phyloP scores from a whole-genome alignment of 2,329 filamentous ascomycete species.

The Alternaria conjuncta region DNA sequence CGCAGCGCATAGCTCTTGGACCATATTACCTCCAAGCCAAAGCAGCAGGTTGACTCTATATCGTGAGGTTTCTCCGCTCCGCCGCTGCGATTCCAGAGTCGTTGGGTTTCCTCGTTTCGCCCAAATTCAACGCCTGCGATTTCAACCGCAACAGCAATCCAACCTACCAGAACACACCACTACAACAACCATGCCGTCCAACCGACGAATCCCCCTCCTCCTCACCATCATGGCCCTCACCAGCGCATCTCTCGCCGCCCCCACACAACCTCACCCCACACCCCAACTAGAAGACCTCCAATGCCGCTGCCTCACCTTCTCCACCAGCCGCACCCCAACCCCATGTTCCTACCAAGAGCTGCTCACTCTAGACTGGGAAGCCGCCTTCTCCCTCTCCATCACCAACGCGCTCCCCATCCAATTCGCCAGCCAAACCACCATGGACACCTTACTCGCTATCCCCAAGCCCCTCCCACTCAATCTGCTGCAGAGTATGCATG shows the following conservation, averaged over 20 bases:
- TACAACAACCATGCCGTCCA: constrained; percentile 7
- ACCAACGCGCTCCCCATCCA: constrained; percentile 30
- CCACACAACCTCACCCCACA: constrained; percentile 9
- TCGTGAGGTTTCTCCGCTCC: not conserved
- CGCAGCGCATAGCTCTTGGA: not conserved
- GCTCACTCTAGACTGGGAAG: constrained; percentile 30
- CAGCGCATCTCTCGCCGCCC: constrained; percentile 11
- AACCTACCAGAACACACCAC: not conserved
- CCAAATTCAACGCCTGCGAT: not conserved
- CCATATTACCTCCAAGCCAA: constrained; percentile 1
- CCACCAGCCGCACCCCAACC: constrained; percentile 21
- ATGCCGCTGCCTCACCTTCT: constrained; percentile 36
- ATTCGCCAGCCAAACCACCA: constrained; percentile 29
- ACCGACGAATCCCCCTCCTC: not conserved
- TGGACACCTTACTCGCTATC: constrained; percentile 26
- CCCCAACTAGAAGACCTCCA: constrained; percentile 24
- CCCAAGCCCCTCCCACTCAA: constrained; percentile 26
- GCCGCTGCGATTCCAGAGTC: not conserved
- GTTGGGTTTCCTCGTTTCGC: not conserved
- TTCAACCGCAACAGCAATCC: not conserved
- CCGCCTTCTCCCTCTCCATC: constrained; percentile 29
- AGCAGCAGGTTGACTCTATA: constrained; percentile 6
- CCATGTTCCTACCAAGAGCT: constrained; percentile 30
- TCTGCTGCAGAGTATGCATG: constrained; percentile 18
- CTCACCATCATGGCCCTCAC: constrained; percentile 10